Evolutionary conservation across 2,329 filamentous ascomycete species (phyloP).

Genomic region (Acarospora socialis): DNA sequence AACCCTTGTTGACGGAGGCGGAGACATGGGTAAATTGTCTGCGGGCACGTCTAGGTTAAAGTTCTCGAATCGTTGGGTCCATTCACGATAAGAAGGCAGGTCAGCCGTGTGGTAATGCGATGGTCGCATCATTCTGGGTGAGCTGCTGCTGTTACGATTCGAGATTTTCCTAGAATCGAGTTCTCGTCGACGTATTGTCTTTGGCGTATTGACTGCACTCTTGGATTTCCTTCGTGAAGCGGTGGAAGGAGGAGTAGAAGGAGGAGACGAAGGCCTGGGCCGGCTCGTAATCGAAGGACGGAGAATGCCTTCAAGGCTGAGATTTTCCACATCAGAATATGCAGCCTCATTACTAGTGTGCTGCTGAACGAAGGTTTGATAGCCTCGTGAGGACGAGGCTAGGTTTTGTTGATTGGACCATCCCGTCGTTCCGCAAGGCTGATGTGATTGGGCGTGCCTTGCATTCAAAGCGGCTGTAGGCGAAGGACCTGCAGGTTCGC

Average conservation of each 20-base stretch:
- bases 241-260: conserved; percentile 25
- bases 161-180: conserved; percentile 25
- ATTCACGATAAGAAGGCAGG: conserved; percentile 30
- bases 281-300: conserved; percentile 14
- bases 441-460: conserved; percentile 26
- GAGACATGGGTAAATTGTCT: conserved; percentile 29
- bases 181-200: conserved; percentile 27
- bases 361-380: not conserved
- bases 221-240: conserved; percentile 24
- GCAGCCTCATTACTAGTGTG: conserved; percentile 3
- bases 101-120: conserved; percentile 32
- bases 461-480: conserved; percentile 35
- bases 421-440: too few species aligned
- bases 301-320: conserved; percentile 22
- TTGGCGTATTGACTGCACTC: conserved; percentile 23
- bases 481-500: conserved; percentile 31
- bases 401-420: too few species aligned
- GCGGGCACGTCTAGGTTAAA: conserved; percentile 35
- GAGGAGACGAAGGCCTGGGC: conserved; percentile 19
- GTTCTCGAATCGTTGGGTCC: conserved; percentile 40
- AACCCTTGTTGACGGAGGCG: conserved; percentile 31
- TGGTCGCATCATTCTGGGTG: conserved; percentile 41
- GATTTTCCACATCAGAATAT: conserved; percentile 13
- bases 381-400: conserved; percentile 1
- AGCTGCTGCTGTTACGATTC: conserved; percentile 30